Evolutionary conservation across 805 yeast genomes (phyloP), one percentile per base, ranked within the genome.

Genomic region (Candida ascalaphidarum): DNA sequence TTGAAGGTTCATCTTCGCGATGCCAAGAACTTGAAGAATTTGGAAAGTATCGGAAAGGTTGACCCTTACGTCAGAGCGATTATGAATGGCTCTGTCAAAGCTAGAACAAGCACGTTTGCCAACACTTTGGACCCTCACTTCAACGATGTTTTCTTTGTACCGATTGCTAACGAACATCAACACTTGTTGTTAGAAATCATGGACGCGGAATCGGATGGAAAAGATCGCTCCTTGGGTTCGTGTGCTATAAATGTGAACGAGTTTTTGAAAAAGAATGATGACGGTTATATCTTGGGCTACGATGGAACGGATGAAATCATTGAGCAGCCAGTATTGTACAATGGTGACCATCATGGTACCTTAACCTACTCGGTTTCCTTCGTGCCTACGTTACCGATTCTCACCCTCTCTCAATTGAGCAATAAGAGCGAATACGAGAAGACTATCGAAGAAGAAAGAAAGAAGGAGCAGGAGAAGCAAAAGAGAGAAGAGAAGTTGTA

Each of bases 21-120:
- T 19, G 80, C 77, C 11, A 48, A 48, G 8, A 69, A 72, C 22
- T 53, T 77, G 40, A 58, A 66, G 40, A 60, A 75, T 40, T 54
- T 80, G 40, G 81, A 79, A 40, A 66, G 76, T 11, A 68, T 80
- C 28, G 89, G 92, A 31, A 72, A 68, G 32, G 75, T 81, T 42
- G 88, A 82, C 52, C 92, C 94, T 4, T 81, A 80, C 42, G 74
- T 78, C 22, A 65, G 71, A 34, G 64, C 81, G 7, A 43, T 71
- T 21, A 51, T 73, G 33, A 74, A 77, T 43, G 81, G 80, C 39
- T 71, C 70, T 46, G 44, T 71, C 22, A 65, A 64, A 35, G 79
- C 67, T 30, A 65, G 61, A 36, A 75, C 92, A 2, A 46, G 57
- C 1, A 70, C 70, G 31, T 68, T 68, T 39, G 69, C 74, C 9